Conservation (phyloP, 495 filamentous ascomycete genomes). For the Neurospora sp. region DNA sequence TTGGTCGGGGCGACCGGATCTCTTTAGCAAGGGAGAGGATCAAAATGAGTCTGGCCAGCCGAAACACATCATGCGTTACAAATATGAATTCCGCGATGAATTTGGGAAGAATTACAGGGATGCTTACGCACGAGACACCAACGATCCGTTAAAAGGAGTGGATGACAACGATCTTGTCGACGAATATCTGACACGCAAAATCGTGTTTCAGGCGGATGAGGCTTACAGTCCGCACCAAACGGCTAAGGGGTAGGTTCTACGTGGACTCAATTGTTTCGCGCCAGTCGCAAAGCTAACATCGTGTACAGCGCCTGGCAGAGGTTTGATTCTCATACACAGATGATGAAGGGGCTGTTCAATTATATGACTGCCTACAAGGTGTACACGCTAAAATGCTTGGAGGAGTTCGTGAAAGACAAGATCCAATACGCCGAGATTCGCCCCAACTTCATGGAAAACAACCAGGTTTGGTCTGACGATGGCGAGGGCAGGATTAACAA, state of each 20-base stretch:
- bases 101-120: too few species aligned
- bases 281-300: neutral
- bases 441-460: constrained; percentile 47
- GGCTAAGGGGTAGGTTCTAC: constrained; percentile 21
- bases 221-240: constrained; percentile 30
- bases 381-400: constrained; percentile 36
- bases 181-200: constrained; percentile 37
- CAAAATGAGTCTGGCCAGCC: constrained; percentile 17
- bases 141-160: too few species aligned
- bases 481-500: constrained; percentile 33
- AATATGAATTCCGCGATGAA: too few species aligned
- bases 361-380: constrained; percentile 40
- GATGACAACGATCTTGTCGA: too few species aligned
- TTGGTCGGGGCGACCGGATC: constrained; percentile 2
- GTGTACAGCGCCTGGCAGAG: constrained; percentile 40
- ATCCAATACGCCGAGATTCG: constrained; percentile 50
- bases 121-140: too few species aligned
- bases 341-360: constrained; percentile 53
- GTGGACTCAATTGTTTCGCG: neutral
- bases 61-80: constrained; percentile 22
- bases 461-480: constrained; percentile 38
- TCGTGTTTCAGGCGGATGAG: constrained; percentile 40
- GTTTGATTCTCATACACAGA: constrained; percentile 44
- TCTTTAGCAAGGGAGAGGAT: constrained; percentile 15
- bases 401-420: constrained; percentile 42